Conservation (phyloP, 257 asterid genomes). For the Capsicum rhomboideum region DNA sequence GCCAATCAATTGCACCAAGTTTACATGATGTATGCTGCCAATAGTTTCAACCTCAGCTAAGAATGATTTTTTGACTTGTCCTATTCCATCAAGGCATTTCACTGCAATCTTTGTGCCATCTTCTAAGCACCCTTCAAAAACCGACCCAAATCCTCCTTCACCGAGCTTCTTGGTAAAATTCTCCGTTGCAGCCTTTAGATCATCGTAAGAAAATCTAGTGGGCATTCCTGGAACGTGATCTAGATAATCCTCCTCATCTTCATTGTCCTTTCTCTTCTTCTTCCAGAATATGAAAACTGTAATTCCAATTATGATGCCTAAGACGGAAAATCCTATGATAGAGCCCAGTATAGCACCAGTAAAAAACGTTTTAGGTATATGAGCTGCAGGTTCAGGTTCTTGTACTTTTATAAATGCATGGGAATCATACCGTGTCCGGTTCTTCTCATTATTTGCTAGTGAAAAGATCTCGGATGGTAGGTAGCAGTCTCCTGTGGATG, state of each 20-base stretch:
- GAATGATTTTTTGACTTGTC: constrained; percentile 16
- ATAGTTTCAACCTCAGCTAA: constrained; percentile 25
- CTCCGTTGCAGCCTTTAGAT: constrained; percentile 8
- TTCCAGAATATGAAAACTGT: neutral
- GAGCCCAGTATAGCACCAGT: neutral
- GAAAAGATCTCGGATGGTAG: constrained; percentile 30
- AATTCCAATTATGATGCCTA: constrained; percentile 6
- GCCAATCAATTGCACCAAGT: constrained; percentile 17
- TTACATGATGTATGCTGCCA: constrained; percentile 22
- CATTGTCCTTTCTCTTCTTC: neutral
- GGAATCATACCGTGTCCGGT: constrained; percentile 7
- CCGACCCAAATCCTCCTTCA: constrained; percentile 21
- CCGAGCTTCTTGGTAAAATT: constrained; percentile 17
- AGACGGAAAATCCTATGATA: neutral
- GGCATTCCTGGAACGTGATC: constrained; percentile 25
- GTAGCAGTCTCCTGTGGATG: constrained; percentile 25
- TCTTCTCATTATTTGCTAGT: constrained; percentile 14
- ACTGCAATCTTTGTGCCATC: constrained; percentile 23
- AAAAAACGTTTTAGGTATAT: neutral
- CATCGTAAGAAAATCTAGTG: constrained; percentile 17
- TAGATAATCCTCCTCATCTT: constrained; percentile 16
- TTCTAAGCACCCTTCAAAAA: constrained; percentile 14
- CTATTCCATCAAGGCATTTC: constrained; percentile 21
- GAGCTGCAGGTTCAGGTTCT: neutral
- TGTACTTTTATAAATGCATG: constrained; percentile 16